Percentiles rank a stretch among this genome's conserved stretches.
Conservation (phyloP, 345 rosid species). For the Citrus cavaleriei region DNA sequence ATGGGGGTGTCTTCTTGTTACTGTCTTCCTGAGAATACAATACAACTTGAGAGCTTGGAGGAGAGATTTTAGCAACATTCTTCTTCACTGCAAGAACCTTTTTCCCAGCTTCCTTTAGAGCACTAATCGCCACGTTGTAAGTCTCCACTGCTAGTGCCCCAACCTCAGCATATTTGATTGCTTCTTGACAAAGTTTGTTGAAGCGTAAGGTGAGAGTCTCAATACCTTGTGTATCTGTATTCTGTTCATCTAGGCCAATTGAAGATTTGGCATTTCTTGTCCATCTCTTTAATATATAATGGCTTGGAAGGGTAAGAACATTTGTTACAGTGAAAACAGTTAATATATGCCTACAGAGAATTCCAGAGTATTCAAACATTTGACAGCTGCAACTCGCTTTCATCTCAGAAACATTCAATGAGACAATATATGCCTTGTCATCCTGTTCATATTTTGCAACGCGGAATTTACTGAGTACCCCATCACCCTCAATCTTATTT, state of each 20-base stretch:
- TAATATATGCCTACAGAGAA: slow-evolving; percentile 59
- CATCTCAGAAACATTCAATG: slow-evolving; percentile 40
- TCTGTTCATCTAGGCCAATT: slow-evolving; percentile 39
- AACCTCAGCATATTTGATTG: slow-evolving; percentile 55
- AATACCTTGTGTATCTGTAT: slow-evolving; percentile 27
- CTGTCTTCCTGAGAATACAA: slow-evolving; percentile 39
- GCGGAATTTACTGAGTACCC: slow-evolving; percentile 36
- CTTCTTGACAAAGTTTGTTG: slow-evolving; percentile 51
- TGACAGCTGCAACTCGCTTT: slow-evolving; percentile 61
- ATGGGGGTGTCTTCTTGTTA: slow-evolving; percentile 30
- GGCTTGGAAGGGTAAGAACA: slow-evolving; percentile 58
- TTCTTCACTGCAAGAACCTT: slow-evolving; percentile 42
- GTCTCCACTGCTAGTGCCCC: slow-evolving; percentile 56
- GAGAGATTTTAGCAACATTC: slow-evolving; percentile 34
- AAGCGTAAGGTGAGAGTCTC: slow-evolving; percentile 49
- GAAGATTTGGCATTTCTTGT: slow-evolving; percentile 53
- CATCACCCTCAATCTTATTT: slow-evolving; percentile 56
- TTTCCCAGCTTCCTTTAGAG: slow-evolving; percentile 45
- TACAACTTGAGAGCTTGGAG: slow-evolving; percentile 34
- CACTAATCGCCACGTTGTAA: slow-evolving; percentile 38
- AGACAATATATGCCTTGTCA: slow-evolving; percentile 51
- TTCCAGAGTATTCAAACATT: slow-evolving; percentile 66
- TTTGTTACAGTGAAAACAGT: slow-evolving; percentile 69
- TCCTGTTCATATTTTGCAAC: slow-evolving; percentile 64
- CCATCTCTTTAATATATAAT: slow-evolving; percentile 59